Conservation (phyloP, 495 filamentous ascomycete genomes). For the Filosporella fistucella region DNA sequence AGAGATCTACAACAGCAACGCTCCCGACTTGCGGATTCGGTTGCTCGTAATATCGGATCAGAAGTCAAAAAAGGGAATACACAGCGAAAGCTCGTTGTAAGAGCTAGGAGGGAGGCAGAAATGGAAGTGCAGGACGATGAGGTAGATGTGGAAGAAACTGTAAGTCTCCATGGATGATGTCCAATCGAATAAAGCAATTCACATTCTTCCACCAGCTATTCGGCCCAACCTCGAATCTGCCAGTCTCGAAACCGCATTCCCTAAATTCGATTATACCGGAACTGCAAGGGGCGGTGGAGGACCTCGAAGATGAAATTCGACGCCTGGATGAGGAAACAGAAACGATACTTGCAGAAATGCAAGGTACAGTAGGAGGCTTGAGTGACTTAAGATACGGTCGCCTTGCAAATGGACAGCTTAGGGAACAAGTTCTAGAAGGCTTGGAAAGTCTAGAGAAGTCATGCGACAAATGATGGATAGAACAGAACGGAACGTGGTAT, state of each 20-base stretch:
- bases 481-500: background rate
- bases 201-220: constrained; percentile 48
- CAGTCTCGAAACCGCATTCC: constrained; percentile 44
- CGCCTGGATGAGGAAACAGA: constrained; percentile 61
- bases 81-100: constrained; percentile 57
- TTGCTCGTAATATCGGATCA: constrained; percentile 61
- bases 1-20: constrained; percentile 71
- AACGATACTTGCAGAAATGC: constrained; percentile 53
- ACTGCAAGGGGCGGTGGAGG: constrained; percentile 60
- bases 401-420: constrained; percentile 53
- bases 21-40: constrained; percentile 60
- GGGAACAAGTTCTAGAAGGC: constrained; percentile 59
- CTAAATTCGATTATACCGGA: constrained; percentile 59
- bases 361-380: constrained; percentile 60
- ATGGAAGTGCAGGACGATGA: constrained; percentile 56
- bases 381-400: constrained; percentile 83
- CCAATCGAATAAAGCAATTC: background rate
- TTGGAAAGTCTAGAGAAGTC: constrained; percentile 57
- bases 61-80: constrained; percentile 61
- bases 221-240: constrained; percentile 43
- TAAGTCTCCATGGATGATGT: constrained; percentile 29
- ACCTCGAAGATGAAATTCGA: constrained; percentile 62
- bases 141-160: constrained; percentile 65
- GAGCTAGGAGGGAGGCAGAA: constrained; percentile 46
- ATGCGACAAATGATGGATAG: constrained; percentile 39